These are phyloP conservation scores for Tricholoma matsutake DNA, from an alignment of 768 basidiomycete species.

Conservation along the genomic window DNA sequence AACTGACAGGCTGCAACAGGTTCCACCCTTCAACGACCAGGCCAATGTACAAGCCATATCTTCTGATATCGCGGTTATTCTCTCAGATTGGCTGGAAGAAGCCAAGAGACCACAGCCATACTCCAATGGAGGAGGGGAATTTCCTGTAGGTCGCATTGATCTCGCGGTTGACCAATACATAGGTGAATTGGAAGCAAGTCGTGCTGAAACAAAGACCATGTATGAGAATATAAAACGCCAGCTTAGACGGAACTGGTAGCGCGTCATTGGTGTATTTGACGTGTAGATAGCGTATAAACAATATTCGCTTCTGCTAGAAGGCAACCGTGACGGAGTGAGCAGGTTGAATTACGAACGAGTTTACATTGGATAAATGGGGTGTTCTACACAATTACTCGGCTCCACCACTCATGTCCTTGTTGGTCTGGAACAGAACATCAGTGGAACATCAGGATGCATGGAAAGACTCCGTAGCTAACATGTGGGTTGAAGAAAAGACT, in stretches of 20 bases:
- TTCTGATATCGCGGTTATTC: conserved; percentile 75
- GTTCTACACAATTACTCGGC: conserved; percentile 12
- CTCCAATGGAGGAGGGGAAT: conserved; percentile 55
- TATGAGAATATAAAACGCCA: conserved; percentile 75
- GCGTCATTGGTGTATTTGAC: background rate
- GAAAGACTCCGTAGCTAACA: conserved; percentile 37
- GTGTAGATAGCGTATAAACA: background rate
- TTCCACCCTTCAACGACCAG: conserved; percentile 82
- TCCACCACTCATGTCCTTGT: conserved; percentile 55
- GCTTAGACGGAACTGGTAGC: conserved; percentile 68
- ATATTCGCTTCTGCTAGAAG: background rate
- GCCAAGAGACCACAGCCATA: conserved; percentile 70
- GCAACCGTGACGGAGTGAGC: background rate
- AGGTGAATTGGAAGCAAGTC: conserved; percentile 59
- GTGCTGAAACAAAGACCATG: conserved; percentile 55
- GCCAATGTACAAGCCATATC: conserved; percentile 77
- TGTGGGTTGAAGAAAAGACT: conserved; percentile 77
- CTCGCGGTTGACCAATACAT: conserved; percentile 72
- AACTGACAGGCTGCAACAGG: conserved; percentile 34
- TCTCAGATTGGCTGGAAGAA: conserved; percentile 78
- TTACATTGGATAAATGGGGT: background rate
- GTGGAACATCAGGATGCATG: conserved; percentile 3
- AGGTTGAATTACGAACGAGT: background rate
- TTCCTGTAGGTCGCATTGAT: conserved; percentile 79
- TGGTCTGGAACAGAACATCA: conserved; percentile 37